Evolutionary conservation across 164 flowering plant genomes (phyloP).

Genomic region (Saururus chinensis): DNA sequence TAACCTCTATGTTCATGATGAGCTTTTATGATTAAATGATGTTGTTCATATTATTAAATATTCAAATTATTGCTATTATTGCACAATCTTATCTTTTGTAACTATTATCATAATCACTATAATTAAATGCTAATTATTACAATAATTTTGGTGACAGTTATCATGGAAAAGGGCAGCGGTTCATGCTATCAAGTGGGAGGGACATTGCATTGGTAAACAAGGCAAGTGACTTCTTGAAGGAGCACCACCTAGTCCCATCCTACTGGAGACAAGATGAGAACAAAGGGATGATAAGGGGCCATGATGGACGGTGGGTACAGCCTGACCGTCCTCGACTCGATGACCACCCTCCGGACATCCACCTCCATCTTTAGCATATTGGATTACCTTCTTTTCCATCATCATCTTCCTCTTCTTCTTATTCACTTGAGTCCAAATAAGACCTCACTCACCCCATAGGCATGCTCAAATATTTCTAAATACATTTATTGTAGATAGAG

Average conservation of each 20-base stretch:
- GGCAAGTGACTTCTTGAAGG: not conserved
- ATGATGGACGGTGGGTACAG: slow-evolving; percentile 11
- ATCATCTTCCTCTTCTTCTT: too few relatives aligned
- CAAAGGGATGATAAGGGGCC: slow-evolving; percentile 21
- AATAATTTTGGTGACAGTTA: not conserved
- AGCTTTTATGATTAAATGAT: too few relatives aligned
- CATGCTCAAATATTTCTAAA: too few relatives aligned
- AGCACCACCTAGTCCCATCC: not conserved
- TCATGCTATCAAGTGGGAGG: slow-evolving; percentile 7
- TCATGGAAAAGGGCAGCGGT: slow-evolving; percentile 1
- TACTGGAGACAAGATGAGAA: slow-evolving; percentile 3
- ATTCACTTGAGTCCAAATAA: too few relatives aligned
- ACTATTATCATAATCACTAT: not conserved
- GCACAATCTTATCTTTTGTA: not conserved
- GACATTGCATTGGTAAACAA: slow-evolving; percentile 7
- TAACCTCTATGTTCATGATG: too few relatives aligned
- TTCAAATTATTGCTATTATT: not conserved
- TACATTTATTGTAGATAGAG: too few relatives aligned
- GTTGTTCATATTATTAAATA: too few relatives aligned
- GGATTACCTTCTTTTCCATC: not conserved
- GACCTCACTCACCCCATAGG: too few relatives aligned
- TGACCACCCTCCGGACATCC: not conserved
- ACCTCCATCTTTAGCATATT: slow-evolving; percentile 18
- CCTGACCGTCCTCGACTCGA: slow-evolving; percentile 24
- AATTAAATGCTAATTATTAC: not conserved